These are phyloP conservation scores for Tremellales sp. DNA, from an alignment of 1,284 basidiomycete species.

Conservation along the genomic window DNA sequence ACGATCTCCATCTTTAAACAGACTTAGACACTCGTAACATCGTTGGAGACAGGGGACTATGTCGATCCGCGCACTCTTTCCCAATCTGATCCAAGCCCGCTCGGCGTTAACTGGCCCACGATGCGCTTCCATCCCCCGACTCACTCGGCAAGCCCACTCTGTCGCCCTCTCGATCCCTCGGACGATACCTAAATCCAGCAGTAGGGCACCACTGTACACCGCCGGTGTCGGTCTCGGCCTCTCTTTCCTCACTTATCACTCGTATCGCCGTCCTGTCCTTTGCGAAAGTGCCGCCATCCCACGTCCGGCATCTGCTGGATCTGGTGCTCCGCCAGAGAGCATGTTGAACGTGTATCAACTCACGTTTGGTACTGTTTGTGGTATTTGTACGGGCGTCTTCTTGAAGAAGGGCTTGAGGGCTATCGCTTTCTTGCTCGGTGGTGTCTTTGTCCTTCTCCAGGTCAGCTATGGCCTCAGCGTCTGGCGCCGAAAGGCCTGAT, in stretches of 20 bases:
- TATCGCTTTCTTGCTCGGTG: conserved; percentile 77
- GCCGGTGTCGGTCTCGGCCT: conserved; percentile 37
- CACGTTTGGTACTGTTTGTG: conserved; percentile 79
- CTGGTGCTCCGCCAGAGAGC: conserved; percentile 56
- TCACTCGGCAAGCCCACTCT: conserved; percentile 1
- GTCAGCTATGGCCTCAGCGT: conserved; percentile 36
- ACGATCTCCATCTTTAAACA: no score
- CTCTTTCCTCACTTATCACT: conserved; percentile 16
- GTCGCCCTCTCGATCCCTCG: conserved; percentile 14
- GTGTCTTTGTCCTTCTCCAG: conserved; percentile 80
- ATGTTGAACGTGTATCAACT: conserved; percentile 75
- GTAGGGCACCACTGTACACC: conserved; percentile 18
- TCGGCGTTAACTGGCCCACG: conserved; percentile 7
- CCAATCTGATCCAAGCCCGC: conserved; percentile 10
- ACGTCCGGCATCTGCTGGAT: not conserved
- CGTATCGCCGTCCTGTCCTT: conserved; percentile 7
- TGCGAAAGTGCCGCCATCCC: conserved; percentile 7
- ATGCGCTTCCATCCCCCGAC: conserved; percentile 4
- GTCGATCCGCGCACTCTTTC: conserved; percentile 18
- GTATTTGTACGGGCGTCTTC: conserved; percentile 86
- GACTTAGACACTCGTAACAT: no score
- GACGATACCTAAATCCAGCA: conserved; percentile 1
- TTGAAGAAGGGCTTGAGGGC: conserved; percentile 86
- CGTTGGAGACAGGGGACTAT: no score
- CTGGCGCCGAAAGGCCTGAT: not conserved